Evolutionary conservation across 2,329 filamentous ascomycete genomes (phyloP).

Genomic region (Achaetomium macrosporum): DNA sequence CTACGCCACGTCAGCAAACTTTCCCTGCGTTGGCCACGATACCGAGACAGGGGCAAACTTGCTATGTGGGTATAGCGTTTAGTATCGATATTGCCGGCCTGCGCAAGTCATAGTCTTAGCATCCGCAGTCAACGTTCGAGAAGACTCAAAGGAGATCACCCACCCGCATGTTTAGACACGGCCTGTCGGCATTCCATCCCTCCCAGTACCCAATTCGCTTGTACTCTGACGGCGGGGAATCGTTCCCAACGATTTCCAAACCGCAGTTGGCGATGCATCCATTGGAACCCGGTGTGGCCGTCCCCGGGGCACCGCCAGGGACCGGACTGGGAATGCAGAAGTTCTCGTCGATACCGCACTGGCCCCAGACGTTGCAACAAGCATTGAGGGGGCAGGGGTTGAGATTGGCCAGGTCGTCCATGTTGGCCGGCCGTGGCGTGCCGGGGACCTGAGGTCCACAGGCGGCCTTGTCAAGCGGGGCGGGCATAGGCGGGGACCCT

Average conservation of each 20-base stretch:
- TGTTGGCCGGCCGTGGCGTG: not conserved
- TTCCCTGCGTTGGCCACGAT: no score
- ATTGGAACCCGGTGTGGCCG: constrained; percentile 27
- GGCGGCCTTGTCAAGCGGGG: not conserved
- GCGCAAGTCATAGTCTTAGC: no score
- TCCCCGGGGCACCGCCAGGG: constrained; percentile 18
- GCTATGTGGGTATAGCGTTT: constrained; percentile 20
- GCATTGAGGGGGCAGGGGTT: not conserved
- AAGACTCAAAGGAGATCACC: no score
- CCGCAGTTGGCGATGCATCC: constrained; percentile 38
- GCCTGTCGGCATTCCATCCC: constrained; percentile 12
- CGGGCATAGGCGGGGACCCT: not conserved
- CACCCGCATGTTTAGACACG: constrained; percentile 12
- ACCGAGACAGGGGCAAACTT: no score
- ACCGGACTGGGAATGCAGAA: not conserved
- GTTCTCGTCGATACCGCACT: not conserved
- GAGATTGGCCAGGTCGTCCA: not conserved
- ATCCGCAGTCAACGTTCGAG: no score
- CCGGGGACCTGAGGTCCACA: not conserved
- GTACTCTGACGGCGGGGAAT: not conserved
- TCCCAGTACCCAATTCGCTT: constrained; percentile 20
- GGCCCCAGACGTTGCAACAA: not conserved
- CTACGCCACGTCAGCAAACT: no score
- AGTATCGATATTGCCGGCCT: no score
- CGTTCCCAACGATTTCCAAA: constrained; percentile 28